Conservation (phyloP, 2,329 filamentous ascomycete genomes). For the Aspergillus nomiae region DNA sequence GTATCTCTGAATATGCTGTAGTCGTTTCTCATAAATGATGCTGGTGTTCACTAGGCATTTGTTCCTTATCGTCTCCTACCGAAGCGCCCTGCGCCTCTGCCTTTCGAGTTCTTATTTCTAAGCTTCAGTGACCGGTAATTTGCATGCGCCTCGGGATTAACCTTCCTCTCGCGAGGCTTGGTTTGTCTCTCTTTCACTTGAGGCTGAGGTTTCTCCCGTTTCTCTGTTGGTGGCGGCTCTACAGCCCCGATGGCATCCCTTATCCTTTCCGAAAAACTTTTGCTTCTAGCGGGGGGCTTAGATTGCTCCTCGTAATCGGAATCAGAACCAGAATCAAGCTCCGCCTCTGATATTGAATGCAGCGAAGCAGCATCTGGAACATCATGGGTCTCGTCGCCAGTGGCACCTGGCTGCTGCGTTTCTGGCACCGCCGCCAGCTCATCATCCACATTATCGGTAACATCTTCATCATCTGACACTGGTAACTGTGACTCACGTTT, state of each 20-base stretch:
- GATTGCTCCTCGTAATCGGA: constrained; percentile 30
- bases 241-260: constrained; percentile 36
- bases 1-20: constrained; percentile 21
- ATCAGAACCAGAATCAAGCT: constrained; percentile 34
- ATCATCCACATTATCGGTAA: constrained; percentile 24
- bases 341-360: constrained; percentile 32
- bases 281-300: constrained; percentile 24
- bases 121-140: constrained; percentile 54
- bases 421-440: constrained; percentile 33
- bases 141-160: constrained; percentile 50
- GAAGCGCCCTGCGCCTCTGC: constrained; percentile 39
- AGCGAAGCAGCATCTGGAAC: constrained; percentile 24
- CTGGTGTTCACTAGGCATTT: neutral
- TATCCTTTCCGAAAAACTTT: constrained; percentile 40
- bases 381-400: constrained; percentile 12
- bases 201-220: constrained; percentile 15
- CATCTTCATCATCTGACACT: constrained; percentile 20
- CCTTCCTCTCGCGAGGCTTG: constrained; percentile 34
- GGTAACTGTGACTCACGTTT: constrained; percentile 29
- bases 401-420: constrained; percentile 25
- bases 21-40: constrained; percentile 21
- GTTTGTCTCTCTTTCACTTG: constrained; percentile 25
- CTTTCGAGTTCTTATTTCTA: constrained; percentile 39
- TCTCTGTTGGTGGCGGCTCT: constrained; percentile 20
- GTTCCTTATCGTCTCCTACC: constrained; percentile 31